Base-by-base conservation (phyloP, 768 basidiomycete genomes). In the Nevesoporus exiguus region DNA sequence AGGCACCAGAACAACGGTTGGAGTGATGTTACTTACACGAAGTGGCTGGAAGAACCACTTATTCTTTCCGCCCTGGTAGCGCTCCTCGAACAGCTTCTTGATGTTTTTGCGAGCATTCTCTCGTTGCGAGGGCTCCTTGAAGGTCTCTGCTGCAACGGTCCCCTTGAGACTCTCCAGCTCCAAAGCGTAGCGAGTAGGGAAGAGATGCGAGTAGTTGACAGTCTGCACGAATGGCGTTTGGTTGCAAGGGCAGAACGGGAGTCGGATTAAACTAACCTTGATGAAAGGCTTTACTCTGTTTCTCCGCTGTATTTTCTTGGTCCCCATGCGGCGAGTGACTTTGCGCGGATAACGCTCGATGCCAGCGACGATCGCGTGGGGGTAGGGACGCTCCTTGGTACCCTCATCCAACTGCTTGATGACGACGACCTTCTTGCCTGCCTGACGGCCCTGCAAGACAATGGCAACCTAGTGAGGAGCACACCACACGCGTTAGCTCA, bases 221-320 rank as follows among this genome's bases (percentile, higher is more conserved):
- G 86, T 79, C 94, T 96, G 36, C 19, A 57, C 25, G 9, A 7
- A 37, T 2, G 5, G 15, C 8, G 14, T 11, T 56, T 21, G 27
- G 36, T 54, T 46, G 52, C 31, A 21, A 50, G 17, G 29, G 34
- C 19, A 1, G 25, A 25, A 19, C 1, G 19, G 25, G 30, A 27
- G 7, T 10, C 11, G 59, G 25, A 43, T 2, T 11, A 3, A 5
- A 74, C 81, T 64, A 64, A 93, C 95, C 85, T 99, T 98, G 83
- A 99, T 93, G 77, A 99, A 99, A 63, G 97, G 97, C 84, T 99
- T 99, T 76, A 99, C 88, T 77, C 94, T 96, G 78, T 86, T 93
- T 78, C 97, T 82, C 77, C 80, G 82, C 63, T 88, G 83, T 62
- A 98, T 73, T 74, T 91, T 93, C 83, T 97, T 98, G 74, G 91